These are phyloP conservation scores for Omphalotus guepiniiformis DNA, from an alignment of 768 basidiomycete genomes.

Conservation along the genomic window DNA sequence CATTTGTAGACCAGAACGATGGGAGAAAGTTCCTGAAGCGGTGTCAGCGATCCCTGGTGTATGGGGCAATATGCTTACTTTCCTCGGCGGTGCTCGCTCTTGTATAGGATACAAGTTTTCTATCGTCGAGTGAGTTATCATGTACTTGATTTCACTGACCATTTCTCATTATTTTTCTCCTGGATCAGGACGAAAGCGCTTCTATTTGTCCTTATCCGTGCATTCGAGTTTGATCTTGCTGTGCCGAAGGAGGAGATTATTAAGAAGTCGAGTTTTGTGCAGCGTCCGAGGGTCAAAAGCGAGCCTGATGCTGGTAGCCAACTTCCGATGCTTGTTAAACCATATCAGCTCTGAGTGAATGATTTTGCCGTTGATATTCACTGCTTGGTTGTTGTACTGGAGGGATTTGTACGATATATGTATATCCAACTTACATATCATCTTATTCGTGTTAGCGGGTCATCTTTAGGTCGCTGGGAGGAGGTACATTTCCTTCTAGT, in stretches of 20 bases:
- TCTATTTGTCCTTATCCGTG: conserved; percentile 46
- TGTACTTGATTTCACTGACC: neutral
- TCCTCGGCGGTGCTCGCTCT: conserved; percentile 59
- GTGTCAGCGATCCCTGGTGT: conserved; percentile 51
- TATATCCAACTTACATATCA: too few species aligned
- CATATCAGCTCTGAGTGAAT: too few species aligned
- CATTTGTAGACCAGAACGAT: conserved; percentile 57
- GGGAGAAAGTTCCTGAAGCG: conserved; percentile 44
- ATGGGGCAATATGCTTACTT: conserved; percentile 56
- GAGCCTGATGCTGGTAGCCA: conserved; percentile 21
- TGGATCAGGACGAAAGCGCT: conserved; percentile 34
- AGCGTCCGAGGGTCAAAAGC: conserved; percentile 18
- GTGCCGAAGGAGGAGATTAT: conserved; percentile 41
- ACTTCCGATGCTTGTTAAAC: conserved; percentile 19
- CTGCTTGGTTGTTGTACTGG: too few species aligned
- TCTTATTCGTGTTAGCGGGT: too few species aligned
- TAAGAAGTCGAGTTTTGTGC: conserved; percentile 21
- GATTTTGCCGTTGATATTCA: too few species aligned
- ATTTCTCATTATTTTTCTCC: neutral
- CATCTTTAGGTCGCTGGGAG: too few species aligned
- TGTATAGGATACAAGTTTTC: conserved; percentile 70
- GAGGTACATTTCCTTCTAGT: too few species aligned
- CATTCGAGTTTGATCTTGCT: conserved; percentile 49
- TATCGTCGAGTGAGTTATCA: conserved; percentile 45
- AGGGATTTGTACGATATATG: too few species aligned